These are phyloP conservation scores for Pseudogymnoascus sp. DNA, from an alignment of 2,329 filamentous ascomycete species.

Conservation along the genomic window DNA sequence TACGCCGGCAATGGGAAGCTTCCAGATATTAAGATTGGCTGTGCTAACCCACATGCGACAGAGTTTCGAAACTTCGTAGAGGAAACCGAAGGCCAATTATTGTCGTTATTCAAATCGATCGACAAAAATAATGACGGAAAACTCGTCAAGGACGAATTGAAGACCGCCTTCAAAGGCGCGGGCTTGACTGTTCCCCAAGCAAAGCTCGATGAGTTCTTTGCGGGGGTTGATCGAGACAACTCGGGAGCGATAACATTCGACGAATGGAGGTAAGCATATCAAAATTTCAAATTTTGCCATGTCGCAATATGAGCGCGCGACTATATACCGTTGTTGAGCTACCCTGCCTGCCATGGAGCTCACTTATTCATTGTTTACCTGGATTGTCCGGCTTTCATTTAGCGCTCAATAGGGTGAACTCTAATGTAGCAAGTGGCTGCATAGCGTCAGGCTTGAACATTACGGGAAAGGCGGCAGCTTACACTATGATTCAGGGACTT, in stretches of 20 bases:
- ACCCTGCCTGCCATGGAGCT: background rate
- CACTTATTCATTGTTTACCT: background rate
- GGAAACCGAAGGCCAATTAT: slow-evolving; percentile 76
- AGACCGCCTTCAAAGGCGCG: slow-evolving; percentile 65
- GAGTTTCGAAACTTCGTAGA: slow-evolving; percentile 89
- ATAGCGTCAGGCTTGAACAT: background rate
- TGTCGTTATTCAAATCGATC: slow-evolving; percentile 74
- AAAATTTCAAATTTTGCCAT: background rate
- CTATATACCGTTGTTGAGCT: background rate
- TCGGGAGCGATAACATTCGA: slow-evolving; percentile 69
- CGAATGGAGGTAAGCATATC: slow-evolving; percentile 79
- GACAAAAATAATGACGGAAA: slow-evolving; percentile 79
- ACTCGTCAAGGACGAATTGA: slow-evolving; percentile 79
- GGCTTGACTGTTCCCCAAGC: slow-evolving; percentile 71
- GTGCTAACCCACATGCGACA: slow-evolving; percentile 29
- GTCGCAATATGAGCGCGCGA: background rate
- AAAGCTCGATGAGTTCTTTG: slow-evolving; percentile 77
- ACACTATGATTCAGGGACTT: slow-evolving; percentile 60
- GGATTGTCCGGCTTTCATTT: background rate
- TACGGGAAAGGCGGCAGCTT: background rate
- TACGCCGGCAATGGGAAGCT: background rate
- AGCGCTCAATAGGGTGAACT: background rate
- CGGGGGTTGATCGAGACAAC: slow-evolving; percentile 79
- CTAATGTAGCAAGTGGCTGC: background rate
- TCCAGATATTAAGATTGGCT: background rate